Evolutionary conservation across 1,284 basidiomycete genomes (phyloP).

Genomic region (Naganishia sp.): DNA sequence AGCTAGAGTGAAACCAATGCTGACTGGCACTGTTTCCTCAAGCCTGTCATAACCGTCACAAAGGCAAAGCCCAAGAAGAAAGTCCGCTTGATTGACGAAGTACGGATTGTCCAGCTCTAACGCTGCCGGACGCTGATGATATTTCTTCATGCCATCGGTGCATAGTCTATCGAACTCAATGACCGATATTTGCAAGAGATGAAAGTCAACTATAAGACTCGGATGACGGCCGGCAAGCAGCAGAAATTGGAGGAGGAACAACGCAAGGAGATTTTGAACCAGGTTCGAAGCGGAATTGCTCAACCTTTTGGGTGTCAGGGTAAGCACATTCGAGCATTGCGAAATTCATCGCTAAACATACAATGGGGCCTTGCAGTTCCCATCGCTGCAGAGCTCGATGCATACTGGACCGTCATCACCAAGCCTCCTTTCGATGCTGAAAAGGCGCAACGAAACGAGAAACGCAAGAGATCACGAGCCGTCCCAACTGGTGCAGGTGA

Average conservation of each 20-base stretch:
- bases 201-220: slow-evolving; percentile 24
- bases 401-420: slow-evolving; percentile 11
- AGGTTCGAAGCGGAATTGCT: slow-evolving; percentile 11
- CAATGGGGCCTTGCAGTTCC: not conserved
- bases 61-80: not conserved
- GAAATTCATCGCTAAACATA: not conserved
- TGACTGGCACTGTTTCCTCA: not conserved
- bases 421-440: slow-evolving; percentile 5
- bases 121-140: not conserved
- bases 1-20: too few species aligned
- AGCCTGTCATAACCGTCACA: not conserved
- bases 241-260: slow-evolving; percentile 4
- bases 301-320: slow-evolving; percentile 11
- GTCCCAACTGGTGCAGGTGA: not conserved
- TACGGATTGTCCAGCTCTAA: not conserved
- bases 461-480: not conserved
- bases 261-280: slow-evolving; percentile 7
- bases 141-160: not conserved
- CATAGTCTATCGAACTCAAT: slow-evolving; percentile 16
- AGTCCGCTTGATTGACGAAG: slow-evolving; percentile 12
- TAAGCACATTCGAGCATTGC: not conserved
- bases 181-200: slow-evolving; percentile 12
- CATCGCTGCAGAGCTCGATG: slow-evolving; percentile 11
- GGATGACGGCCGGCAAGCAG: slow-evolving; percentile 2
- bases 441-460: not conserved